Conservation (phyloP, 495 filamentous ascomycete genomes). For the Rusavskia elegans region DNA sequence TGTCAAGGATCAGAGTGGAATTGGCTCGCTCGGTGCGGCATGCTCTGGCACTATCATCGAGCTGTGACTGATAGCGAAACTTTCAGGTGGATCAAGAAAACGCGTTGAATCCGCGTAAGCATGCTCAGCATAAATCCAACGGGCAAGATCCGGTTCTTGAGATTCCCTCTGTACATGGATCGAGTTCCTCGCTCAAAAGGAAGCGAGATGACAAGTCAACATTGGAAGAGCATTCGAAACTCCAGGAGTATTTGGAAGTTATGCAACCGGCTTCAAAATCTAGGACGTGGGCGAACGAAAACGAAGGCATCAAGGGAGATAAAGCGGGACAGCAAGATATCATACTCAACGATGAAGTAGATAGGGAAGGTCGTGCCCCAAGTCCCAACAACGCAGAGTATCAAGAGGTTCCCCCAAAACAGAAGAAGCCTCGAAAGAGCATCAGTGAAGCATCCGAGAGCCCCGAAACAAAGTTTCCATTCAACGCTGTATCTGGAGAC, state of each 20-base stretch:
- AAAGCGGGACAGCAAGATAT: neutral
- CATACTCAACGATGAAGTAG: slow-evolving; percentile 36
- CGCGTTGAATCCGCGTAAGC: slow-evolving; percentile 1
- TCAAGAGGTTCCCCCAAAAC: slow-evolving; percentile 36
- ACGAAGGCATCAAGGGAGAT: slow-evolving; percentile 15
- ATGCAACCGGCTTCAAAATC: slow-evolving; percentile 57
- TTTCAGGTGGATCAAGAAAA: slow-evolving; percentile 4
- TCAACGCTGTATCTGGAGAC: neutral
- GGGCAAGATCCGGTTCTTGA: neutral
- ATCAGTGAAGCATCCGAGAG: neutral
- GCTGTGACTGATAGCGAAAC: slow-evolving; percentile 15
- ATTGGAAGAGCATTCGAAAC: slow-evolving; percentile 48
- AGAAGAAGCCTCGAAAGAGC: slow-evolving; percentile 11
- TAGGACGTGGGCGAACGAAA: slow-evolving; percentile 50
- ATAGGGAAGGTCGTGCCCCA: too few relatives aligned
- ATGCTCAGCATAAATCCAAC: neutral
- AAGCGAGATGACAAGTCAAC: slow-evolving; percentile 30
- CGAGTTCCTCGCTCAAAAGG: slow-evolving; percentile 31
- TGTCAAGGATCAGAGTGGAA: slow-evolving; percentile 91
- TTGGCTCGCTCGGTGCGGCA: slow-evolving; percentile 49
- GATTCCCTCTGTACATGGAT: neutral
- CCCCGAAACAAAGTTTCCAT: neutral
- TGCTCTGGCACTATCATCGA: neutral
- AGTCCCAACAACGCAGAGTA: slow-evolving; percentile 29
- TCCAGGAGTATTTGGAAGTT: slow-evolving; percentile 73